A percentile compares a stretch with the other conserved stretches of the same genome.
Evolutionary conservation across 1,139 yeast genomes (phyloP).

Genomic region (Pichia sp.): DNA sequence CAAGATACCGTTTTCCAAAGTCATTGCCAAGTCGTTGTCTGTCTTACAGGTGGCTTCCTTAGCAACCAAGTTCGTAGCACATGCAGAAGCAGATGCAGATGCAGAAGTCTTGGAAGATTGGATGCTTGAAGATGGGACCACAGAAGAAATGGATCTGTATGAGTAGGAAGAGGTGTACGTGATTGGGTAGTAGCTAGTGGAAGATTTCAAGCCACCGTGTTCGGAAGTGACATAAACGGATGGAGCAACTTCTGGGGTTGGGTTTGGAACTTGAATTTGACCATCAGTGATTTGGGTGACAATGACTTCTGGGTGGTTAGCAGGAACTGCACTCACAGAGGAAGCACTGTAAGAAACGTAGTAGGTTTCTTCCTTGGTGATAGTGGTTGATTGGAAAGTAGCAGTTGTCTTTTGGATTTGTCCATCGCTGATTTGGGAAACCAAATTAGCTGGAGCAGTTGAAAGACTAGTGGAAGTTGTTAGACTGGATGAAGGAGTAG

Average conservation of each 20-base stretch:
- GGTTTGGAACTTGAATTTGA: constrained; percentile 37
- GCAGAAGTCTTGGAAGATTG: constrained; percentile 8
- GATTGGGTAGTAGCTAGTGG: constrained; percentile 36
- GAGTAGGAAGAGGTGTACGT: constrained; percentile 23
- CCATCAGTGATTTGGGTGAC: constrained; percentile 40
- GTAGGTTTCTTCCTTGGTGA: constrained; percentile 23
- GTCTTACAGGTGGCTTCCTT: constrained; percentile 48
- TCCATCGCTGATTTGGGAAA: constrained; percentile 32
- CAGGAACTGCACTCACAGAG: constrained; percentile 27
- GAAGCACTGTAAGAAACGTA: constrained; percentile 33
- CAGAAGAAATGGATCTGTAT: constrained; percentile 35
- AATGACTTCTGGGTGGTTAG: constrained; percentile 21
- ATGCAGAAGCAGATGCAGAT: constrained; percentile 28
- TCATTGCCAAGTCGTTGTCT: constrained; percentile 50
- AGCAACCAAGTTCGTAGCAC: constrained; percentile 35
- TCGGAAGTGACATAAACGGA: constrained; percentile 29
- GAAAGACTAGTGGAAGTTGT: neutral
- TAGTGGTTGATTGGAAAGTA: constrained; percentile 33
- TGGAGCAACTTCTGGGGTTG: constrained; percentile 14
- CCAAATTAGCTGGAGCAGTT: neutral
- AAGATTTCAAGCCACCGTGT: constrained; percentile 30
- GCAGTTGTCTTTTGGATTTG: constrained; percentile 33
- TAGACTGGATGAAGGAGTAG: constrained; percentile 20
- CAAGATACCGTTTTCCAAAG: constrained; percentile 49
- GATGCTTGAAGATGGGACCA: constrained; percentile 22